phyloP scores from a whole-genome alignment of 495 filamentous ascomycete species.

The Aspergillus cavernicola region DNA sequence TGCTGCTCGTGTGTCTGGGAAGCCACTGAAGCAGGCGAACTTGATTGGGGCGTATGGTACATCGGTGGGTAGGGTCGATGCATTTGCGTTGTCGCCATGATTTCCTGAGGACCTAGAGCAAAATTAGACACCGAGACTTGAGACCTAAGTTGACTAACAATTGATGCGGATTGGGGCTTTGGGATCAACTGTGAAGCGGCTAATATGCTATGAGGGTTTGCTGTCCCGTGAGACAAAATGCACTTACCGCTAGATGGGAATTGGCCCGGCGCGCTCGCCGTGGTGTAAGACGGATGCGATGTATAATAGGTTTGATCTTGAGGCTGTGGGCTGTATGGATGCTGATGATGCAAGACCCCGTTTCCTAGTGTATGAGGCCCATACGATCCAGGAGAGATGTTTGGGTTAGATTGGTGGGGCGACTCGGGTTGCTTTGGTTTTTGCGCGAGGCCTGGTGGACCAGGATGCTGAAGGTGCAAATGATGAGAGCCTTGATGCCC shows the following conservation, averaged over 20 bases:
- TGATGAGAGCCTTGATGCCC: slow-evolving; percentile 31
- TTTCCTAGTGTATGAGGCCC: slow-evolving; percentile 46
- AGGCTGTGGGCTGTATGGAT: slow-evolving; percentile 54
- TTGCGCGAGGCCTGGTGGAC: slow-evolving; percentile 61
- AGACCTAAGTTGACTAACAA: not conserved
- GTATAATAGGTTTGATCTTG: slow-evolving; percentile 71
- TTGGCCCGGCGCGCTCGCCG: slow-evolving; percentile 60
- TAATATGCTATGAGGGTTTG: not conserved
- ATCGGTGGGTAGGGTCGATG: slow-evolving; percentile 83
- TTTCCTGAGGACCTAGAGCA: slow-evolving; percentile 70
- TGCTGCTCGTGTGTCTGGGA: slow-evolving; percentile 89
- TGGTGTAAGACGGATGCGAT: slow-evolving; percentile 69
- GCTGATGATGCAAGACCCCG: slow-evolving; percentile 42
- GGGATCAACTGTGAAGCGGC: not conserved
- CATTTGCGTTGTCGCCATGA: slow-evolving; percentile 93
- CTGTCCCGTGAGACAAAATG: not conserved
- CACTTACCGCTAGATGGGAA: slow-evolving; percentile 78
- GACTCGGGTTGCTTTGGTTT: slow-evolving; percentile 60
- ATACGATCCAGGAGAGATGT: slow-evolving; percentile 56
- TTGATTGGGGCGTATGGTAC: slow-evolving; percentile 94
- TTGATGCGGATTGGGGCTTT: not conserved
- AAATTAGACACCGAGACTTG: slow-evolving; percentile 15
- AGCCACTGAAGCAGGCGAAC: slow-evolving; percentile 92
- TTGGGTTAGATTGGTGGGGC: slow-evolving; percentile 39
- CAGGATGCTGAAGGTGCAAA: slow-evolving; percentile 50